These are phyloP conservation scores for Tephrocybe sp. DNA, from an alignment of 768 basidiomycete genomes.

Conservation along the genomic window DNA sequence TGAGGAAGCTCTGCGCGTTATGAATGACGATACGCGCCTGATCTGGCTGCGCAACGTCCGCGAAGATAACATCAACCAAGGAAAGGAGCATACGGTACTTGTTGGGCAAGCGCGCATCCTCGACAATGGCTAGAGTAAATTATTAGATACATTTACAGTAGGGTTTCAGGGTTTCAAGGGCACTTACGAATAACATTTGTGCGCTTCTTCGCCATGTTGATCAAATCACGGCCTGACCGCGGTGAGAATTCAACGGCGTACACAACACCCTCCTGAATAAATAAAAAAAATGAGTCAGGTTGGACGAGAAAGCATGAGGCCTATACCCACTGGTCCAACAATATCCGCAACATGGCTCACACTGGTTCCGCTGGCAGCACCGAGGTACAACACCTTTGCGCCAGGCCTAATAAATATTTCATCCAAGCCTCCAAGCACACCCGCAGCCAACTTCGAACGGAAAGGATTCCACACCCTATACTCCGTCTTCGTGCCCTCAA, in stretches of 20 bases:
- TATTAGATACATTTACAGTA: too few species aligned
- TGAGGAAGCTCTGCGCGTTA: slow-evolving; percentile 96
- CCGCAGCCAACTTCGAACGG: slow-evolving; percentile 94
- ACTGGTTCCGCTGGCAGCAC: slow-evolving; percentile 96
- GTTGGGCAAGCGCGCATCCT: slow-evolving; percentile 95
- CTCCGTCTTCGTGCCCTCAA: slow-evolving; percentile 85
- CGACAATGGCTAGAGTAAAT: slow-evolving; percentile 74
- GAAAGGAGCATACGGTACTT: slow-evolving; percentile 97
- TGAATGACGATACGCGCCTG: slow-evolving; percentile 95
- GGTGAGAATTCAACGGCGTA: slow-evolving; percentile 99
- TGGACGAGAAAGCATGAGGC: not conserved
- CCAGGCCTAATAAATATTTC: slow-evolving; percentile 92
- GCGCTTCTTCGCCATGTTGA: slow-evolving; percentile 99
- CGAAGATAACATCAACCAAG: slow-evolving; percentile 96
- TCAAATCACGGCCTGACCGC: slow-evolving; percentile 95
- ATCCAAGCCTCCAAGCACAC: slow-evolving; percentile 94
- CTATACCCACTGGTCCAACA: slow-evolving; percentile 80
- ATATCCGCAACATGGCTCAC: slow-evolving; percentile 99
- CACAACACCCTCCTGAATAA: slow-evolving; percentile 82
- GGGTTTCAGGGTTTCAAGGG: not conserved
- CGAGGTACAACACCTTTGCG: slow-evolving; percentile 94
- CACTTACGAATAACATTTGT: slow-evolving; percentile 96
- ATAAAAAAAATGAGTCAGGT: slow-evolving; percentile 4
- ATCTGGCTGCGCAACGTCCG: slow-evolving; percentile 98
- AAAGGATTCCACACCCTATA: slow-evolving; percentile 99